phyloP scores from a whole-genome alignment of 2,329 filamentous ascomycete genomes.

The Aphanocladium album region DNA sequence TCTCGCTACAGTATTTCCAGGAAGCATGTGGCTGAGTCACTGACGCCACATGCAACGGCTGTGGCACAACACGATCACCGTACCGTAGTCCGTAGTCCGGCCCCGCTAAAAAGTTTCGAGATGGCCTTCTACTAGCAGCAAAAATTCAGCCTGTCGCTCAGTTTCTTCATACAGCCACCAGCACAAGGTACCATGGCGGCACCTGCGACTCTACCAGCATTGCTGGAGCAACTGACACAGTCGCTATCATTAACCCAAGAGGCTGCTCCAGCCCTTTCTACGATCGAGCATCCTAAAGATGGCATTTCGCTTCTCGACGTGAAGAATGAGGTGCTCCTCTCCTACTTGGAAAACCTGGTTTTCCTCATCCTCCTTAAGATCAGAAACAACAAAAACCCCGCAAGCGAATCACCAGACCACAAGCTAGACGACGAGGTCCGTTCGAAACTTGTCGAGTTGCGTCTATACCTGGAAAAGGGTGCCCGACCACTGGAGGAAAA shows the following conservation, averaged over 20 bases:
- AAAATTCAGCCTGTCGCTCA: constrained; percentile 11
- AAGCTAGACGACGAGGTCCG: constrained; percentile 62
- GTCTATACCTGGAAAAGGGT: constrained; percentile 91
- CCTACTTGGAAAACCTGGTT: constrained; percentile 90
- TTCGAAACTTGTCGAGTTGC: constrained; percentile 81
- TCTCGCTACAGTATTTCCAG: too few species aligned
- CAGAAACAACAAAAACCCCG: constrained; percentile 43
- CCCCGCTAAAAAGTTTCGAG: constrained; percentile 21
- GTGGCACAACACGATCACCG: too few species aligned
- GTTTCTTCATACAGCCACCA: constrained; percentile 11
- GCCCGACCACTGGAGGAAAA: constrained; percentile 85
- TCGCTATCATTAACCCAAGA: constrained; percentile 61
- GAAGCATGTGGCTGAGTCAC: not conserved
- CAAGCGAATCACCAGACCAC: constrained; percentile 16
- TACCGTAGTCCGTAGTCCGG: too few species aligned
- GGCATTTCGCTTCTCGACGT: constrained; percentile 92
- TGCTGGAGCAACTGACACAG: constrained; percentile 51
- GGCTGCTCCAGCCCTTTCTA: constrained; percentile 56
- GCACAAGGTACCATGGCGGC: constrained; percentile 39
- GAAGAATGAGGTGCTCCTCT: constrained; percentile 95
- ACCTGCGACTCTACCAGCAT: constrained; percentile 42
- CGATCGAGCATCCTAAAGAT: constrained; percentile 68
- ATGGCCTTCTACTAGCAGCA: not conserved
- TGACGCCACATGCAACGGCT: not conserved
- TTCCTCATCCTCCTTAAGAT: constrained; percentile 82